Evolutionary conservation across 176 grass and related monocot genomes (phyloP).

Genomic region (Phyllostachys edulis): DNA sequence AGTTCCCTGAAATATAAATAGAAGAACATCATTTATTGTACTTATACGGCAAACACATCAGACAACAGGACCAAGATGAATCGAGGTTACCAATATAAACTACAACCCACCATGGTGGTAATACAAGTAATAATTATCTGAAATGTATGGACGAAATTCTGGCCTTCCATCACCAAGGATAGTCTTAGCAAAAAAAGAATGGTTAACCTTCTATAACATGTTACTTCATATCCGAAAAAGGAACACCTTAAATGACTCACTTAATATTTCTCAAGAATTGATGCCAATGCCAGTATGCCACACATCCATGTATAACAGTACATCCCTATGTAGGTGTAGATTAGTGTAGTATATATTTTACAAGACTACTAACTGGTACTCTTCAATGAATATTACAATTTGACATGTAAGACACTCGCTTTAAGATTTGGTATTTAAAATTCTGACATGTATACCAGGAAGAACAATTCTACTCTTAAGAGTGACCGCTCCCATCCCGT

Average conservation of each 20-base stretch:
- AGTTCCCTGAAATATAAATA: conserved; percentile 72
- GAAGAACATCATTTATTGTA: conserved; percentile 12
- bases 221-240: not conserved
- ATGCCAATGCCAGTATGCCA: not conserved
- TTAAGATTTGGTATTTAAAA: not conserved
- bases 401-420: not conserved
- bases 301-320: not conserved
- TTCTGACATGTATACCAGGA: not conserved
- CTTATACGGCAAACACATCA: not conserved
- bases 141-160: not conserved
- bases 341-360: not conserved
- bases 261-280: not conserved
- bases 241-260: not conserved
- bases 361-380: not conserved
- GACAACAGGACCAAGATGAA: conserved; percentile 23
- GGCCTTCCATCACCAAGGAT: not conserved
- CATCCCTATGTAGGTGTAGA: not conserved
- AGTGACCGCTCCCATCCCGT: not conserved
- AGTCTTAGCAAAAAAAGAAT: not conserved
- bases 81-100: not conserved
- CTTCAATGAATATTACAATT: not conserved
- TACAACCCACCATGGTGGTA: not conserved
- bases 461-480: not conserved
- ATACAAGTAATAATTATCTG: too few relatives aligned
- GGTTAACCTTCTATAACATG: not conserved